Conservation (phyloP, 331 rosid genomes). For the Ulmus americana region DNA sequence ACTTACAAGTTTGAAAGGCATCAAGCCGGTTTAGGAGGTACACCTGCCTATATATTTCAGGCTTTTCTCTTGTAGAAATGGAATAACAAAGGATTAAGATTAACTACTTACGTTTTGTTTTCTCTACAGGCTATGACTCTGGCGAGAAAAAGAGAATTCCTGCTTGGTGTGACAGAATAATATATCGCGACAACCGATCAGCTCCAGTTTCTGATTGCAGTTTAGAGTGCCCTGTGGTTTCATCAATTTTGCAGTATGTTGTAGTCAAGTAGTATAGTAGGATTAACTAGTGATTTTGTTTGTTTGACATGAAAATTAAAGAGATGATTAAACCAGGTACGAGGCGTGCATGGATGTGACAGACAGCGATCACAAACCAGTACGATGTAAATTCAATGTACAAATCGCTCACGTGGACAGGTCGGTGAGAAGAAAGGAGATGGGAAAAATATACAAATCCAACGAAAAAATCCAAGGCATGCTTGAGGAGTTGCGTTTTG, state of each 20-base stretch:
- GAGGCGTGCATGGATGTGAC: slow-evolving; percentile 99
- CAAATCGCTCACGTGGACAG: slow-evolving; percentile 78
- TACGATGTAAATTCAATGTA: slow-evolving; percentile 74
- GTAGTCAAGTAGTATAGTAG: not conserved
- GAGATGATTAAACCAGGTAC: slow-evolving; percentile 47
- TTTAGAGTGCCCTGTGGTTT: slow-evolving; percentile 78
- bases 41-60: not conserved
- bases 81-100: not conserved
- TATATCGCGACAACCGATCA: slow-evolving; percentile 83
- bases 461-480: slow-evolving; percentile 62
- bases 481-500: slow-evolving; percentile 49
- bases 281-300: too few relatives aligned
- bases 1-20: slow-evolving; percentile 96
- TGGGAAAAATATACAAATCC: slow-evolving; percentile 55
- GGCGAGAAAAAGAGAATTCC: slow-evolving; percentile 99
- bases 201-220: slow-evolving; percentile 51
- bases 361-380: slow-evolving; percentile 97
- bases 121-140: slow-evolving; percentile 70
- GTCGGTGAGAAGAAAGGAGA: slow-evolving; percentile 74
- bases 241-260: slow-evolving; percentile 81
- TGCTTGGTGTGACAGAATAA: slow-evolving; percentile 98
- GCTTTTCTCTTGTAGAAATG: not conserved
- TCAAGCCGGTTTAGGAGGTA: slow-evolving; percentile 87
- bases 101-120: not conserved
- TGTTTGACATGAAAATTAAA: not conserved